Evolutionary conservation across 2,329 filamentous ascomycete species (phyloP).

Genomic region (Camptophora hylomeconis): DNA sequence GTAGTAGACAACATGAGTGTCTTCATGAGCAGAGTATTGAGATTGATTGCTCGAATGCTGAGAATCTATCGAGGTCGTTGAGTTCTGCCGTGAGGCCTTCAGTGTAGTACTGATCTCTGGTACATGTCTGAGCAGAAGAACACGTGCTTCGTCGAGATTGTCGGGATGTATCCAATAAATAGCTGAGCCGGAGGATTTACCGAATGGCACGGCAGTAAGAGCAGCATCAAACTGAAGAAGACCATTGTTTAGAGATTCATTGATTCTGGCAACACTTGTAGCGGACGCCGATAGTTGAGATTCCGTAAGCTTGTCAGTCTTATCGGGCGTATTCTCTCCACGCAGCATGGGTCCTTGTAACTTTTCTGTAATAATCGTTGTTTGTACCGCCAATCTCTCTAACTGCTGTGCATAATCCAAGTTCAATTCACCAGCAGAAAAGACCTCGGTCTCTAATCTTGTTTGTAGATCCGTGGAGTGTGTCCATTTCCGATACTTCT

Average conservation of each 20-base stretch:
- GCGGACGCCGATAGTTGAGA: too few relatives aligned
- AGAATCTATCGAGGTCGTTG: slow-evolving; percentile 15
- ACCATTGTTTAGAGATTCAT: slow-evolving; percentile 25
- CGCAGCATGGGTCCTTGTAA: slow-evolving; percentile 10
- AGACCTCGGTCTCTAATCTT: slow-evolving; percentile 54
- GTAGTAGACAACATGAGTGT: slow-evolving; percentile 31
- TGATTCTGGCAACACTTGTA: too few relatives aligned
- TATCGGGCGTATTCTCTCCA: slow-evolving; percentile 1
- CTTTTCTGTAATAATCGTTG: slow-evolving; percentile 8
- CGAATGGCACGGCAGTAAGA: slow-evolving; percentile 34
- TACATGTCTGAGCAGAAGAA: slow-evolving; percentile 38
- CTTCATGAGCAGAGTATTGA: slow-evolving; percentile 13
- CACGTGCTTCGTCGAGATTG: slow-evolving; percentile 40
- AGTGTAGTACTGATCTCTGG: slow-evolving; percentile 20
- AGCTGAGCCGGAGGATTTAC: slow-evolving; percentile 31
- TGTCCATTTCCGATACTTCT: slow-evolving; percentile 85
- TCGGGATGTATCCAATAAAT: slow-evolving; percentile 43
- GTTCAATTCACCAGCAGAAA: slow-evolving; percentile 23
- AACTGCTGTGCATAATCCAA: slow-evolving; percentile 14
- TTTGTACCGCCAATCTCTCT: slow-evolving; percentile 10
- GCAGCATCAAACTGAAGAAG: slow-evolving; percentile 38
- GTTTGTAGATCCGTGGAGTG: slow-evolving; percentile 51
- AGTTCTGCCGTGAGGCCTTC: slow-evolving; percentile 5
- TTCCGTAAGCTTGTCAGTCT: too few relatives aligned
- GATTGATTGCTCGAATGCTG: background rate